Percentiles rank a stretch among this genome's conserved stretches.
Evolutionary conservation across 441 rosid genomes (phyloP).

Genomic region (Bruguiera hainesii): DNA sequence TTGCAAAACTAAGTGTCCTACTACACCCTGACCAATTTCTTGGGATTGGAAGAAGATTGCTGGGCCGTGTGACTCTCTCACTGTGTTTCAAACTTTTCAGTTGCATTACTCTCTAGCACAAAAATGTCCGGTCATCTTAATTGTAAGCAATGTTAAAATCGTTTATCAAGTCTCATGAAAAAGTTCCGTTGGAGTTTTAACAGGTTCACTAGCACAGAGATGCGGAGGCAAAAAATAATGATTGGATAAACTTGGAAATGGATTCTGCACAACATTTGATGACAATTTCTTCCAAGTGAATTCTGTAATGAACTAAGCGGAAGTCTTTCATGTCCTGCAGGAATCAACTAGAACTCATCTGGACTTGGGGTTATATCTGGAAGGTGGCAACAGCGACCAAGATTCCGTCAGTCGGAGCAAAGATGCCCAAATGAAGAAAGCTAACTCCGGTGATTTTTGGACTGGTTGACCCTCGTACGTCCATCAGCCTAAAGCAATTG

Average conservation of each 20-base stretch:
- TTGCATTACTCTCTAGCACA: too few species aligned
- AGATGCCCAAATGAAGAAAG: conserved; percentile 25
- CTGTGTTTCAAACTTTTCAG: too few species aligned
- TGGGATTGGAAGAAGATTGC: too few species aligned
- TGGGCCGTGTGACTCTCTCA: too few species aligned
- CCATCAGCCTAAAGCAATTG: too few species aligned
- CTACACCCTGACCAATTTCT: too few species aligned
- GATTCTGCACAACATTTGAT: too few species aligned
- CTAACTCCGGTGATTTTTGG: conserved; percentile 25
- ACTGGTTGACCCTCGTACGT: conserved; percentile 5
- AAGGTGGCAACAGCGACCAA: conserved; percentile 37
- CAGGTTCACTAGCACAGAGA: neutral
- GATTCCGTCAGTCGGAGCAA: conserved; percentile 23
- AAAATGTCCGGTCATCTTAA: too few species aligned
- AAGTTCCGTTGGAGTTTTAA: neutral
- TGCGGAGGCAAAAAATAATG: too few species aligned
- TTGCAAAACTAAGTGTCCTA: too few species aligned
- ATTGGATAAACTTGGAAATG: too few species aligned
- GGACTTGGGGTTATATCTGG: conserved; percentile 59
- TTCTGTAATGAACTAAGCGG: neutral
- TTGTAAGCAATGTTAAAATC: too few species aligned
- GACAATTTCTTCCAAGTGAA: neutral
- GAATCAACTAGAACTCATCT: conserved; percentile 41
- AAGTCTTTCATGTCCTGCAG: conserved; percentile 37
- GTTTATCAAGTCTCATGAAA: neutral